Percentiles rank a stretch among this genome's conserved stretches.
phyloP scores from a whole-genome alignment of 2,329 filamentous ascomycete genomes.

The Tolypocladium sp. region DNA sequence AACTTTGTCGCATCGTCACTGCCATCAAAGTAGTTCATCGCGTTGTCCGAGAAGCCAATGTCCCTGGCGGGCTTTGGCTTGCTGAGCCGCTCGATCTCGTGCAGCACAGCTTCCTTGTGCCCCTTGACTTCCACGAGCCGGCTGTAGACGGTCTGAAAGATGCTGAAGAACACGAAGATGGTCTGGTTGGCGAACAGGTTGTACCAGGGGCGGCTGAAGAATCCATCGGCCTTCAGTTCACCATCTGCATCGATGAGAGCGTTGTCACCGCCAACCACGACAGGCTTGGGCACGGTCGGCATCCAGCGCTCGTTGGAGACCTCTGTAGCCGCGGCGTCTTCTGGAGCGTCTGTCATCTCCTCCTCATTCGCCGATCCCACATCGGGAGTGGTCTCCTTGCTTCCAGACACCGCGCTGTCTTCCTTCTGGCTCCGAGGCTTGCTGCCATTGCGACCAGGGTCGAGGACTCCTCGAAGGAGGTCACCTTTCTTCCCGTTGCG shows the following conservation, averaged over 20 bases:
- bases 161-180: constrained; percentile 89
- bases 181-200: constrained; percentile 88
- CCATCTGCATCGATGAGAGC: constrained; percentile 48
- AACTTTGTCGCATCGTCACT: constrained; percentile 56
- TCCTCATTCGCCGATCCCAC: constrained; percentile 69
- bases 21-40: constrained; percentile 66
- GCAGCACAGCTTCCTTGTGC: constrained; percentile 61
- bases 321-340: constrained; percentile 52
- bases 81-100: constrained; percentile 65
- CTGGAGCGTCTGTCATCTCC: constrained; percentile 54
- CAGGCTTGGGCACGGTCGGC: constrained; percentile 48
- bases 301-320: constrained; percentile 57
- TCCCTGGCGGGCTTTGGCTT: constrained; percentile 72
- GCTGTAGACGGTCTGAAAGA: constrained; percentile 85
- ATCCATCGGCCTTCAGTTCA: constrained; percentile 66
- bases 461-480: constrained; percentile 77
- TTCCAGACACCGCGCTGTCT: constrained; percentile 66
- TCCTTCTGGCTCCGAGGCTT: constrained; percentile 66
- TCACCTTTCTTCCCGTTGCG: constrained; percentile 71
- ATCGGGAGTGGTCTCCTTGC: constrained; percentile 85
- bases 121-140: constrained; percentile 78
- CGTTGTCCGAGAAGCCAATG: constrained; percentile 74
- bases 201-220: constrained; percentile 72
- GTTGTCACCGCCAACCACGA: constrained; percentile 42
- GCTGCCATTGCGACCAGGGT: constrained; percentile 64